phyloP scores from a whole-genome alignment of 495 filamentous ascomycete genomes.

The Trichoderma gamsii region DNA sequence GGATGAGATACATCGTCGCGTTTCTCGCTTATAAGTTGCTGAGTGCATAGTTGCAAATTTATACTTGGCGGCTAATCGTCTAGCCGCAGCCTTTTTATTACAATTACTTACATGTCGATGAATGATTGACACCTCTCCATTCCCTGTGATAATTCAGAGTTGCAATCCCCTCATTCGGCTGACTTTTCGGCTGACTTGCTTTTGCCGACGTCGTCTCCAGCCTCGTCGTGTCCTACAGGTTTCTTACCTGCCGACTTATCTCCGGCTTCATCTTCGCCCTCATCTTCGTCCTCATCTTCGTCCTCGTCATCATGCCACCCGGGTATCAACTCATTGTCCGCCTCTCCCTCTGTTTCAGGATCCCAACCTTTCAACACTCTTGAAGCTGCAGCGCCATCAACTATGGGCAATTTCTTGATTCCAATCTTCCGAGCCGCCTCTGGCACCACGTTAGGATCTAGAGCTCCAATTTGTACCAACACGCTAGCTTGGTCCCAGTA shows the following conservation, averaged over 20 bases:
- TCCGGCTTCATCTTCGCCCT: background rate
- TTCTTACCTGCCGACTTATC: background rate
- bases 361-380: constrained; percentile 46
- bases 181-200: no score
- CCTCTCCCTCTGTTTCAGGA: constrained; percentile 48
- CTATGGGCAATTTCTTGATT: constrained; percentile 51
- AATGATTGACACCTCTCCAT: background rate
- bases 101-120: background rate
- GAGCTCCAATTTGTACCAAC: constrained; percentile 61
- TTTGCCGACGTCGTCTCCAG: background rate
- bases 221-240: no score
- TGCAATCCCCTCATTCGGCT: no score
- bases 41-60: no score
- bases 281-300: background rate
- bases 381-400: constrained; percentile 58
- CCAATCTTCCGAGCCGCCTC: constrained; percentile 44
- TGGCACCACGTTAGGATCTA: constrained; percentile 50
- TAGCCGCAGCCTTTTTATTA: no score
- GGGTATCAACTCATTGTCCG: constrained; percentile 57
- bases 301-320: constrained; percentile 35
- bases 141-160: background rate
- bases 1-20: no score
- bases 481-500: constrained; percentile 81
- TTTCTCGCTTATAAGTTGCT: no score
- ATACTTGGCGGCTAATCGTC: no score